Evolutionary conservation across 2,329 filamentous ascomycete genomes (phyloP), one percentile per base, ranked within the genome.

Genomic region (Phialemonium atrogriseum): DNA sequence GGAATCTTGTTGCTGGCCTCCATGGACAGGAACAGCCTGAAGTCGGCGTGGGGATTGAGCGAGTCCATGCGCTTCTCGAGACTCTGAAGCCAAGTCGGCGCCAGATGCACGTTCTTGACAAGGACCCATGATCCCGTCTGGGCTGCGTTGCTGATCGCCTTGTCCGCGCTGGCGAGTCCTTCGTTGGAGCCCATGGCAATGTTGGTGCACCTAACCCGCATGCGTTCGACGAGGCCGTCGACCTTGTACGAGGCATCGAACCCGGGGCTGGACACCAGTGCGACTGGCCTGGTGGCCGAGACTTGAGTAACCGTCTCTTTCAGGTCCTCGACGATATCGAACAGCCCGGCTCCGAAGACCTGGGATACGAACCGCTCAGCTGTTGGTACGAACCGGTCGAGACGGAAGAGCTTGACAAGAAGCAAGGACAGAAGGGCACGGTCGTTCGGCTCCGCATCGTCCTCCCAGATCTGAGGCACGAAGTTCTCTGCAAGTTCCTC

Each of bases 241-340:
- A 98, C 91, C 68, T 98, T 98, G 77, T 96, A 98, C 54, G 86
- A 94, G 33, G 93, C 93, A 58, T 98, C 91, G 55, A 98, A 98
- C 22, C 91, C 91, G 38, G 89, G 87, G 49, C 83, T 95, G 5
- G 91, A 98, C 48, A 89, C 89, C 21, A 98, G 73, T 4, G 91
- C 83, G 44, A 98, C 84, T 8, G 91, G 91, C 3, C 85, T 79
- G 19, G 78, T 84, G 18, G 89, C 79, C 5, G 80, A 80, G 32
- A 94, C 86, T 56, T 94, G 81, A 31, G 79, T 73, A 35, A 94
- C 84, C 12, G 91, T 89, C 37, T 84, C 77, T 51, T 81, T 80
- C 27, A 98, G 73, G 52, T 96, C 88, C 49, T 89, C 85, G 29
- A 80, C 80, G 28, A 84, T 74, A 43, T 95, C 86, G 35, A 94